Conservation (phyloP, 257 asterid genomes). For the Nicotiana knightiana region DNA sequence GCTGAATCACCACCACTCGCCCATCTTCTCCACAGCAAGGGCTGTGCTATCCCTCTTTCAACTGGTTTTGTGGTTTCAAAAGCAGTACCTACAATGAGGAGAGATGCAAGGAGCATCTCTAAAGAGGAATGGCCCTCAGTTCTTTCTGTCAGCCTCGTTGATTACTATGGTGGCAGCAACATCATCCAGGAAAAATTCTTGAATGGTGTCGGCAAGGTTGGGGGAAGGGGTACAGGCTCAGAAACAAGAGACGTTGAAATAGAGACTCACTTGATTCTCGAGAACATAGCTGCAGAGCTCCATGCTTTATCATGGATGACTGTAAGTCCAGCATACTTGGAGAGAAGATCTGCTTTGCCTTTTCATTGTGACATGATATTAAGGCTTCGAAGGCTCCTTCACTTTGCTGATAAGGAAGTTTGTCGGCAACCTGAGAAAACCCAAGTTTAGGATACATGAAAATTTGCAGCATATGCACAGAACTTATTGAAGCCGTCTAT, state of each 20-base stretch:
- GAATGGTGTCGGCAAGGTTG: constrained; percentile 49
- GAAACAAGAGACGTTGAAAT: constrained; percentile 61
- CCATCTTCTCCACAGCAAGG: constrained; percentile 95
- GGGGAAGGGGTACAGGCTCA: constrained; percentile 46
- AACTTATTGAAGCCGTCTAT: neutral
- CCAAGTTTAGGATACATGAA: constrained; percentile 14
- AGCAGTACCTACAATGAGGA: constrained; percentile 90
- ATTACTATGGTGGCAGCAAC: constrained; percentile 73
- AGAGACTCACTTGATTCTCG: constrained; percentile 64
- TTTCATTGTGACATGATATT: constrained; percentile 94
- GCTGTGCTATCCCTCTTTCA: constrained; percentile 83
- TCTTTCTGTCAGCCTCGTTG: constrained; percentile 76
- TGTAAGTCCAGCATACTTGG: constrained; percentile 79
- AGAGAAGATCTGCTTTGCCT: constrained; percentile 83
- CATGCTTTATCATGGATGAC: constrained; percentile 99
- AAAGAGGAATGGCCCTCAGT: constrained; percentile 97
- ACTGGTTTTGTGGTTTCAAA: constrained; percentile 89
- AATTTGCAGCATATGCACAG: neutral
- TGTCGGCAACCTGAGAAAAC: constrained; percentile 67
- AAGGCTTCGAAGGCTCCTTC: constrained; percentile 87
- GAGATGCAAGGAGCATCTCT: constrained; percentile 45
- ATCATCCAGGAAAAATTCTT: constrained; percentile 47
- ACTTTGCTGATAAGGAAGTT: constrained; percentile 88
- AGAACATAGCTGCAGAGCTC: constrained; percentile 83
- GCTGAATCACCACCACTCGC: constrained; percentile 99